These are phyloP conservation scores for Papiliotrema laurentii DNA, from an alignment of 1,284 basidiomycete genomes.

Conservation along the genomic window DNA sequence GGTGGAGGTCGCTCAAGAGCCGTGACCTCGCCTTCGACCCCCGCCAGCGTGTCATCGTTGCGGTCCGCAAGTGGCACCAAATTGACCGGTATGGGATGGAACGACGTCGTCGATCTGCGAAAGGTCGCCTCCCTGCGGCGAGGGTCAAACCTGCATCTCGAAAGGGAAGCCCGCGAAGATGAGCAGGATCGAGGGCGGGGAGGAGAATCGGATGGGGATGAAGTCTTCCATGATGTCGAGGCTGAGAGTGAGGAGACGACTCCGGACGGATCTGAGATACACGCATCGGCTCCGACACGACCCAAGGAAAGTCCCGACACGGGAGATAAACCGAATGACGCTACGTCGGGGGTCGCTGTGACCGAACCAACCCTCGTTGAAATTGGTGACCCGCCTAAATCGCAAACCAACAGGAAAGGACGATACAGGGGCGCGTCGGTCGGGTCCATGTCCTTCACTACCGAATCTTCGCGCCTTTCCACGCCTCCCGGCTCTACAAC, in stretches of 20 bases:
- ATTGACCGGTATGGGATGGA: constrained; percentile 17
- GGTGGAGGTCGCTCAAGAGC: constrained; percentile 25
- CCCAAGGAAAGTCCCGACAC: background rate
- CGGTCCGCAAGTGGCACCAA: constrained; percentile 1
- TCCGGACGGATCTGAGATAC: background rate
- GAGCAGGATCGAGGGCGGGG: background rate
- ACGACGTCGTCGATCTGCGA: constrained; percentile 23
- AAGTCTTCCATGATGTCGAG: background rate
- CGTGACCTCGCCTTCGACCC: constrained; percentile 24
- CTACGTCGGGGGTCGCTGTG: background rate
- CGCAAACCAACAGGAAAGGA: background rate
- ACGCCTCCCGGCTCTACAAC: constrained; percentile 11
- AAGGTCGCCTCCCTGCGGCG: constrained; percentile 14
- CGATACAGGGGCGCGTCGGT: constrained; percentile 26
- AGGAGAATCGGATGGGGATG: background rate
- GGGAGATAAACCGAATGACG: background rate
- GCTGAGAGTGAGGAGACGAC: background rate
- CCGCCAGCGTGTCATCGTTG: background rate
- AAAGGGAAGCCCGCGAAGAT: background rate
- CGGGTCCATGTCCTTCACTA: constrained; percentile 17
- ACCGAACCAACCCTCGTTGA: background rate
- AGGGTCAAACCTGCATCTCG: background rate
- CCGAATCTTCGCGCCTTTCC: constrained; percentile 22
- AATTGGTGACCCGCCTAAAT: background rate
- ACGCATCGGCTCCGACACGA: too few relatives aligned